Evolutionary conservation across 2,329 filamentous ascomycete genomes (phyloP).

Genomic region (Hyphodiscus sp.): DNA sequence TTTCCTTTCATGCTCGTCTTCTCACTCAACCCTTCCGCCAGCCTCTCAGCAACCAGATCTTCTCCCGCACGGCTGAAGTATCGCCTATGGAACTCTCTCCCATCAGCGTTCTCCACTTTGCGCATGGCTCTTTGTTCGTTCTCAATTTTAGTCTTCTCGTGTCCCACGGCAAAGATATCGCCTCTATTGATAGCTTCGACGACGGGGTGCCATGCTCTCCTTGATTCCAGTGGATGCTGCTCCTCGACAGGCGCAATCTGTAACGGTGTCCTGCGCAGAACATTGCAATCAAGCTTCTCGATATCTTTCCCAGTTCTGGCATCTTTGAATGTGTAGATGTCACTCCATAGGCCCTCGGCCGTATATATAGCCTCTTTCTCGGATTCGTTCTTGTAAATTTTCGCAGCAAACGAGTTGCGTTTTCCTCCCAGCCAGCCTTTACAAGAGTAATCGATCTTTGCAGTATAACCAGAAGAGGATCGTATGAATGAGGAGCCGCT

Average conservation of each 20-base stretch:
- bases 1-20: conserved; percentile 13
- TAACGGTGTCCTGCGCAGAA: conserved; percentile 56
- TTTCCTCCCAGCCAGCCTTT: conserved; percentile 93
- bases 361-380: conserved; percentile 71
- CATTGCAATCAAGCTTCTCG: conserved; percentile 53
- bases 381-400: conserved; percentile 60
- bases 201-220: conserved; percentile 82
- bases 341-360: conserved; percentile 86
- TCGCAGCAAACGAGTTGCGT: conserved; percentile 81
- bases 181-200: conserved; percentile 71
- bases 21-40: conserved; percentile 33
- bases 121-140: conserved; percentile 76
- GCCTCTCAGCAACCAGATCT: conserved; percentile 34
- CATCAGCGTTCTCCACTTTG: conserved; percentile 65
- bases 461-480: conserved; percentile 77
- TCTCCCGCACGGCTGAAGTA: conserved; percentile 63
- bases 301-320: conserved; percentile 46
- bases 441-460: conserved; percentile 85
- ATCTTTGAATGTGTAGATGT: conserved; percentile 70
- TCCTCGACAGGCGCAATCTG: conserved; percentile 63
- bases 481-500: conserved; percentile 78
- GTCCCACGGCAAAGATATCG: conserved; percentile 72
- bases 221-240: conserved; percentile 81
- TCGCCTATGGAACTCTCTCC: conserved; percentile 68
- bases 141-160: conserved; percentile 84